phyloP scores from a whole-genome alignment of 345 rosid genomes.

The Syzygium grande region DNA sequence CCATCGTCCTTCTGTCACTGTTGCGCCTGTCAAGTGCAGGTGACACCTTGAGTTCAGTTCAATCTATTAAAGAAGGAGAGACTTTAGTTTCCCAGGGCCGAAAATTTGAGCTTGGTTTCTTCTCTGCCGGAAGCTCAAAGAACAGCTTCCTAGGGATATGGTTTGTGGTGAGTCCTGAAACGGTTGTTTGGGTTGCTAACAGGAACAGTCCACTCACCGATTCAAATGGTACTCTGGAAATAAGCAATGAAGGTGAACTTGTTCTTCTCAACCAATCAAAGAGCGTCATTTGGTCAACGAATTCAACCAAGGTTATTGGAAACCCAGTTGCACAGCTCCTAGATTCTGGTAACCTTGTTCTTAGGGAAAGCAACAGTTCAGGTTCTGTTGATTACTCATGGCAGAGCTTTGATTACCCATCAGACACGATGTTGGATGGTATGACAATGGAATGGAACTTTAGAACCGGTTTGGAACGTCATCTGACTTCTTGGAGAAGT shows the following conservation, averaged over 20 bases:
- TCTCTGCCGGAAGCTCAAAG: background rate
- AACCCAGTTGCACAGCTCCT: constrained; percentile 15
- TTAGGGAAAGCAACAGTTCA: background rate
- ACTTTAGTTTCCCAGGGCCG: constrained; percentile 3
- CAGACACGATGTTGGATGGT: background rate
- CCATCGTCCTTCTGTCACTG: background rate
- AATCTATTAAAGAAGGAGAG: background rate
- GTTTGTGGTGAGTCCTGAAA: constrained; percentile 2
- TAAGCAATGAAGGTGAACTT: constrained; percentile 3
- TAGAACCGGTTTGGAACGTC: too few relatives aligned
- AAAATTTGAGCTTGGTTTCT: constrained; percentile 10
- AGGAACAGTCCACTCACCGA: constrained; percentile 17
- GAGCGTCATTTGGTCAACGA: constrained; percentile 12
- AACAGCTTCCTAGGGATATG: constrained; percentile 30
- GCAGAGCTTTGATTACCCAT: constrained; percentile 23
- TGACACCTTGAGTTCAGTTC: background rate
- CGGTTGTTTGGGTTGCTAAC: constrained; percentile 35
- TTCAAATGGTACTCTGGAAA: constrained; percentile 5
- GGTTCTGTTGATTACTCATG: constrained; percentile 4
- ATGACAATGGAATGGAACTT: too few relatives aligned
- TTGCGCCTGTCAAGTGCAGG: background rate
- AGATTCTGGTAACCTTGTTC: constrained; percentile 26
- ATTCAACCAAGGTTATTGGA: background rate
- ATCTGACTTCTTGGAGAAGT: too few relatives aligned
- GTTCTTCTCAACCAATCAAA: background rate